phyloP scores from a whole-genome alignment of 2,329 filamentous ascomycete genomes.

The Aspergillus vadensis region DNA sequence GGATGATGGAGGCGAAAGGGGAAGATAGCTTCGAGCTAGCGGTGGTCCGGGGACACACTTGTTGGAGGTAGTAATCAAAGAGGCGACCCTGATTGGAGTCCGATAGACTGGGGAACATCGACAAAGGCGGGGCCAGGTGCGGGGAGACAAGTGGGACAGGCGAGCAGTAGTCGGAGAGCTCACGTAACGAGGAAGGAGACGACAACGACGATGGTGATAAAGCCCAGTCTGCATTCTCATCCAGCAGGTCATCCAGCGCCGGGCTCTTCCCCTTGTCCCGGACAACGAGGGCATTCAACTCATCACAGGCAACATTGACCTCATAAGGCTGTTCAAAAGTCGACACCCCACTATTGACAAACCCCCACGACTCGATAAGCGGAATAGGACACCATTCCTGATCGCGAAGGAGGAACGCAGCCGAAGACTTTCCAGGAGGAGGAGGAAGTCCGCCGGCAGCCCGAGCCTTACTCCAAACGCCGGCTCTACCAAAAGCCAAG shows the following conservation, averaged over 20 bases:
- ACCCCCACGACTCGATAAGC: conserved; percentile 32
- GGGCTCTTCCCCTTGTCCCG: background rate
- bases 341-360: conserved; percentile 35
- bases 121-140: conserved; percentile 20
- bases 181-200: background rate
- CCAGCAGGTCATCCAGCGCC: background rate
- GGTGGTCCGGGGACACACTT: conserved; percentile 44
- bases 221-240: conserved; percentile 3
- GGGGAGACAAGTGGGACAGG: conserved; percentile 3
- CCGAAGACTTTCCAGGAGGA: conserved; percentile 14
- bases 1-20: conserved; percentile 43
- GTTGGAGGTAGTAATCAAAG: conserved; percentile 45
- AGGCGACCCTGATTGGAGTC: conserved; percentile 33
- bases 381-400: conserved; percentile 34
- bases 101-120: conserved; percentile 34
- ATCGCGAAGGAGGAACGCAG: conserved; percentile 21
- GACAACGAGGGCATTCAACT: conserved; percentile 20
- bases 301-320: conserved; percentile 30
- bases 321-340: conserved; percentile 31
- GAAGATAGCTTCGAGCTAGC: conserved; percentile 39
- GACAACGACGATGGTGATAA: background rate
- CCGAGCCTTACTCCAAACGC: conserved; percentile 43
- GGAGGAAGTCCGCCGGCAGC: conserved; percentile 20
- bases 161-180: background rate
- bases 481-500: conserved; percentile 46